phyloP scores from a whole-genome alignment of 2,329 filamentous ascomycete species.

The Claviceps quebecensis region DNA sequence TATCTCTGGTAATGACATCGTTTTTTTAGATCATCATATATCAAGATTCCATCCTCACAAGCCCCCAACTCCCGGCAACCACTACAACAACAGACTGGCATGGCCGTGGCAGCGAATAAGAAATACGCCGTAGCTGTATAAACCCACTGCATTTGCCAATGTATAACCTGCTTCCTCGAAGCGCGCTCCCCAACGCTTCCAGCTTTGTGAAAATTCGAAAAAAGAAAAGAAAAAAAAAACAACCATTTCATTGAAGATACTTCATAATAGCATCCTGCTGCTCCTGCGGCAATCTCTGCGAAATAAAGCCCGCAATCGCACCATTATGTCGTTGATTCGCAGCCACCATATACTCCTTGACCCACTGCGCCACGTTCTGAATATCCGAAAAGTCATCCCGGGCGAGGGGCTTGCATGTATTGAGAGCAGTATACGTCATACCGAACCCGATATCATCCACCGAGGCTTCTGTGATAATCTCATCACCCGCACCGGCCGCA shows the following conservation, averaged over 20 bases:
- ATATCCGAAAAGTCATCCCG: slow-evolving; percentile 81
- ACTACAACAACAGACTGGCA: too few relatives aligned
- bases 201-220: too few relatives aligned
- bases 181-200: too few relatives aligned
- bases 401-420: slow-evolving; percentile 65
- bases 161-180: too few relatives aligned
- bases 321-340: slow-evolving; percentile 64
- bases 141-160: too few relatives aligned
- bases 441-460: slow-evolving; percentile 93
- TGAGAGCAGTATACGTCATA: slow-evolving; percentile 83
- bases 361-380: slow-evolving; percentile 71
- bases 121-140: too few relatives aligned
- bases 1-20: too few relatives aligned
- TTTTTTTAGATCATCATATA: too few relatives aligned
- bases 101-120: too few relatives aligned
- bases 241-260: slow-evolving; percentile 28
- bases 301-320: slow-evolving; percentile 55
- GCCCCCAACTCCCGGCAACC: too few relatives aligned
- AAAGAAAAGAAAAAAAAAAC: neutral
- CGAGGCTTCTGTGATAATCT: slow-evolving; percentile 73
- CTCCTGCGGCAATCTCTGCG: slow-evolving; percentile 53
- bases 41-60: too few relatives aligned
- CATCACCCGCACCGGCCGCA: slow-evolving; percentile 49
- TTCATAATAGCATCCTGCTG: slow-evolving; percentile 37
- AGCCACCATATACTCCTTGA: slow-evolving; percentile 60